Evolutionary conservation across 1,139 yeast species (phyloP), one percentile per base, ranked within the genome.

Genomic region (Yamadazyma jaroonii): DNA sequence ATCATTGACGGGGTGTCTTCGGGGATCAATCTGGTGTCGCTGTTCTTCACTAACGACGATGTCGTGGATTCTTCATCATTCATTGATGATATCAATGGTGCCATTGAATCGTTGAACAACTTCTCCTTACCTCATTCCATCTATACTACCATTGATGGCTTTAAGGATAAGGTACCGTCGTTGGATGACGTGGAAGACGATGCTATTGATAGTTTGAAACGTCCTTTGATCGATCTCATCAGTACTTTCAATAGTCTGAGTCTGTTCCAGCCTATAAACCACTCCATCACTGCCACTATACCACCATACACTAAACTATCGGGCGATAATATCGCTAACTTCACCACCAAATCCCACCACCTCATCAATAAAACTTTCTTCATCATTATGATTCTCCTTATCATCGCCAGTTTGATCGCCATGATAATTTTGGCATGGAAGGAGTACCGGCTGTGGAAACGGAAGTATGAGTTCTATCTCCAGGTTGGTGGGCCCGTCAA

Each of bases 41-140:
- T 32, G 31, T 68, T 84, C 29, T 81, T 90, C 48, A 65, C 75
- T 2, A 81, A 76, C 12, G 64, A 66, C 21, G 62, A 62, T 35
- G 59, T 60, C 11, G 50, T 61, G 22, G 61, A 62, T 35, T 49
- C 62, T 6, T 45, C 64, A 3, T 41, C 46, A n/a, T 53, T 61
- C 21, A 45, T 73, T 9, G 48, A 59, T 11, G 64, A 65, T 33
- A 77, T 92, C 11, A 77, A 81, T 48, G 52, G 84, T 23, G 81
- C 94, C 0, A 68, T 87, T 2, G 55, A 62, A 3, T 61, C 75
- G 0, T 65, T 90, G 44, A 62, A 70, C 39, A 66, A 81, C 43
- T 58, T 92, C 37, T 56, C 74, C 10, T 84, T 92, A 6, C 88
- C 96, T 1, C 50, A 73, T 0, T 61, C 79, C 0, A 76, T 87